phyloP scores from a whole-genome alignment of 257 asterid species.

The Nemophila menziesii region DNA sequence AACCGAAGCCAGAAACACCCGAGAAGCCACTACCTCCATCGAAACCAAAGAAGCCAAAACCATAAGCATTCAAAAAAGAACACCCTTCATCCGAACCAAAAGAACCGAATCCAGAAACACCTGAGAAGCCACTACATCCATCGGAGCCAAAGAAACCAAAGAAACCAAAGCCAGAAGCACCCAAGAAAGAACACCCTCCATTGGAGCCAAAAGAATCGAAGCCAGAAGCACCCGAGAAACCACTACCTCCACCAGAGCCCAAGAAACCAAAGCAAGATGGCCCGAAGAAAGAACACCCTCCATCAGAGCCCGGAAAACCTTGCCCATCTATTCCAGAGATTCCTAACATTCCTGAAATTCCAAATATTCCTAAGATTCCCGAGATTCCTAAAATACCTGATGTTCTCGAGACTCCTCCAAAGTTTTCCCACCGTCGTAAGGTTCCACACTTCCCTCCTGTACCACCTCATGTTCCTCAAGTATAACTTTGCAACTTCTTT shows the following conservation, averaged over 20 bases:
- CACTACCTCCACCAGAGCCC: not conserved
- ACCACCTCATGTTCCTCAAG: constrained; percentile 27
- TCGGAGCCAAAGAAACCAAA: too few relatives aligned
- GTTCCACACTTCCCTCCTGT: constrained; percentile 43
- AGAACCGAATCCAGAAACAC: not conserved
- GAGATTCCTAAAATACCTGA: constrained; percentile 36
- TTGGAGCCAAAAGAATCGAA: too few relatives aligned
- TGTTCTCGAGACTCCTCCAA: constrained; percentile 43
- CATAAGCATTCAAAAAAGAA: too few relatives aligned
- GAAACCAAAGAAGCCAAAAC: too few relatives aligned
- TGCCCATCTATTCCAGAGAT: constrained; percentile 37
- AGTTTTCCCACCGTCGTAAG: constrained; percentile 46
- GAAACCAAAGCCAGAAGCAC: too few relatives aligned
- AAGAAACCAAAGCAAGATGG: too few relatives aligned
- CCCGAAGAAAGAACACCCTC: constrained; percentile 13
- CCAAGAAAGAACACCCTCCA: too few relatives aligned
- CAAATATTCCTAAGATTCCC: constrained; percentile 21
- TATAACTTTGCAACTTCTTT: not conserved
- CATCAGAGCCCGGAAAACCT: constrained; percentile 55
- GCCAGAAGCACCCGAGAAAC: too few relatives aligned
- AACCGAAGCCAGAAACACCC: too few relatives aligned
- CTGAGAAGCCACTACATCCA: too few relatives aligned
- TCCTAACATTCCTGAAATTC: constrained; percentile 24
- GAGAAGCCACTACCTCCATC: too few relatives aligned
- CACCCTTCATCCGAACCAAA: too few relatives aligned